A percentile compares a stretch with the other conserved stretches of the same genome.
Evolutionary conservation across 139 green algal species (phyloP).

Genomic region (Zygnema circumcarinatum): DNA sequence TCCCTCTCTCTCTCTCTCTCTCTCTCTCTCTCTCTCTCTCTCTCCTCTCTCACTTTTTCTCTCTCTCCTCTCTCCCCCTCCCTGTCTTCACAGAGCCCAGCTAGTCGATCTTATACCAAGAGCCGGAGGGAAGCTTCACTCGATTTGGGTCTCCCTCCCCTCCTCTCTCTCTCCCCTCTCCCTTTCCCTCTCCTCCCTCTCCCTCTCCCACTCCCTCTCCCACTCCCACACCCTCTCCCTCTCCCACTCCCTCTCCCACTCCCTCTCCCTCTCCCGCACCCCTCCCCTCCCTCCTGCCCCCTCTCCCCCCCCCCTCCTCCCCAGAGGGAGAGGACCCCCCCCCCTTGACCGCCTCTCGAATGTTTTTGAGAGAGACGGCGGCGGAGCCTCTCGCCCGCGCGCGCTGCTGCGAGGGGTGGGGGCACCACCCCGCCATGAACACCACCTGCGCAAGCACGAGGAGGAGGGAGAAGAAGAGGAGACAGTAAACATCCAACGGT

Average conservation of each 20-base stretch:
- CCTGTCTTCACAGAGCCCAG: background rate
- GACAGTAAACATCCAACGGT: too few species aligned
- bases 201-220: background rate
- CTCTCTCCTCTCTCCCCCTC: background rate
- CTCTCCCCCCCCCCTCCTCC: background rate
- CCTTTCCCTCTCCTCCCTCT: background rate
- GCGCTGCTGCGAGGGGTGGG: slow-evolving; percentile 59
- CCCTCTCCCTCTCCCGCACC: background rate
- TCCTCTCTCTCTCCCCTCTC: background rate
- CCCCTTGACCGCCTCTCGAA: slow-evolving; percentile 21
- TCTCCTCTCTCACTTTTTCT: background rate
- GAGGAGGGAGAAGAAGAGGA: background rate
- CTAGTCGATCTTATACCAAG: slow-evolving; percentile 35
- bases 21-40: background rate
- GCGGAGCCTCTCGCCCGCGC: slow-evolving; percentile 39
- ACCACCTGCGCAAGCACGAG: slow-evolving; percentile 46
- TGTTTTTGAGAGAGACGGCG: slow-evolving; percentile 52
- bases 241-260: too few species aligned
- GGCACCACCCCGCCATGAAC: slow-evolving; percentile 63
- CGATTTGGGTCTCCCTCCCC: too few species aligned
- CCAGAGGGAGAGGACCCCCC: background rate
- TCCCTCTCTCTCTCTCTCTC: background rate
- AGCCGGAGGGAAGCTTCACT: slow-evolving; percentile 11
- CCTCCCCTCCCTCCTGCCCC: too few species aligned
- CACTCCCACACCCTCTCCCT: too few species aligned